A percentile compares a stretch with the other conserved stretches of the same genome.
Evolutionary conservation across 1,284 basidiomycete species (phyloP).

Genomic region (Ceratobasidium sp.): DNA sequence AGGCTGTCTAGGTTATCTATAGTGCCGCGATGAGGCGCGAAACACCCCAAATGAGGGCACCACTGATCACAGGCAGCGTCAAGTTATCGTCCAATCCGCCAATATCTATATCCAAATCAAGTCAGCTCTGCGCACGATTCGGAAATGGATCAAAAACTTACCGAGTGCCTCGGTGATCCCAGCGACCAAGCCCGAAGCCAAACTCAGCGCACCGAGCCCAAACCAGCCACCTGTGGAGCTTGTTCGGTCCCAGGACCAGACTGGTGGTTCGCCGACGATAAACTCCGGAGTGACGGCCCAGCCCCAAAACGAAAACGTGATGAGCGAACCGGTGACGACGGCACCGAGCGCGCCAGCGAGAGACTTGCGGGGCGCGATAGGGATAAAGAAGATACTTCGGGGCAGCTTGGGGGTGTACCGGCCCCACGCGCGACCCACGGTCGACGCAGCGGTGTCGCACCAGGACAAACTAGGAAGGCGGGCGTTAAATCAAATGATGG

Average conservation of each 20-base stretch:
- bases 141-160: conserved; percentile 59
- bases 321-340: conserved; percentile 78
- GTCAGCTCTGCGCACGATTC: conserved; percentile 27
- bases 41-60: conserved; percentile 78
- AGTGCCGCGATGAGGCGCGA: conserved; percentile 55
- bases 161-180: conserved; percentile 88
- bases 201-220: conserved; percentile 71
- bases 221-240: conserved; percentile 61
- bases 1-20: conserved; percentile 3
- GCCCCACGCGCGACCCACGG: conserved; percentile 90
- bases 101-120: conserved; percentile 45
- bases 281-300: conserved; percentile 61
- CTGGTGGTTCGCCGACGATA: conserved; percentile 48
- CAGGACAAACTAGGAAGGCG: conserved; percentile 81
- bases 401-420: conserved; percentile 82
- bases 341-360: conserved; percentile 91
- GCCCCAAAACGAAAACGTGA: conserved; percentile 86
- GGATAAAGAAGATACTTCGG: conserved; percentile 71
- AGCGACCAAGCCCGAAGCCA: conserved; percentile 81
- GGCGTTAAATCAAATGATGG: conserved; percentile 29
- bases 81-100: conserved; percentile 90
- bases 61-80: conserved; percentile 91
- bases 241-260: conserved; percentile 45
- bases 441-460: conserved; percentile 97
- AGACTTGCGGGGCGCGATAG: conserved; percentile 87